These are phyloP conservation scores for Fusarium nodosum DNA, from an alignment of 2,329 filamentous ascomycete species.

Conservation along the genomic window DNA sequence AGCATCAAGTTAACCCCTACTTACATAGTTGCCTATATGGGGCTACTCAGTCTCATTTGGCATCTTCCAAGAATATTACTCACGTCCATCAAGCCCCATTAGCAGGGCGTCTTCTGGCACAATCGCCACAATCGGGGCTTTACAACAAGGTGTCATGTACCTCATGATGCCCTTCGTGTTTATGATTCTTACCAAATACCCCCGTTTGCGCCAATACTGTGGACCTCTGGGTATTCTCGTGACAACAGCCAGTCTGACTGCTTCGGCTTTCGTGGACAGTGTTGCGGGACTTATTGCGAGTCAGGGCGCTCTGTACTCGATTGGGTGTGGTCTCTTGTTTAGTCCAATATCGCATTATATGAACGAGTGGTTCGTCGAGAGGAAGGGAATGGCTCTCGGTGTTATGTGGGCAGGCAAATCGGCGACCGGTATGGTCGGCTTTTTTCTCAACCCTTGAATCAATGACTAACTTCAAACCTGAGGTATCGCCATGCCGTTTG, in stretches of 20 bases:
- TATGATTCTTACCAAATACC: conserved; percentile 59
- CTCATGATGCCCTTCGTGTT: conserved; percentile 64
- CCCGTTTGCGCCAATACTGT: conserved; percentile 56
- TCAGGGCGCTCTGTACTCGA: conserved; percentile 70
- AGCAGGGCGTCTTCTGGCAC: conserved; percentile 55
- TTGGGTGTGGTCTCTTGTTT: conserved; percentile 65
- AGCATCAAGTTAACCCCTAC: accelerated
- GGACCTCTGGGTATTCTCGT: conserved; percentile 61
- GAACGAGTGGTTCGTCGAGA: conserved; percentile 70
- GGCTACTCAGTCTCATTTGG: conserved; percentile 65
- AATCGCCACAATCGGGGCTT: conserved; percentile 45
- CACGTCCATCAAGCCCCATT: conserved; percentile 64
- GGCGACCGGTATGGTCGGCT: conserved; percentile 41
- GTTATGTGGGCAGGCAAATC: conserved; percentile 68
- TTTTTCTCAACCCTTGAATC: accelerated
- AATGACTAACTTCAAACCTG: conserved; percentile 26
- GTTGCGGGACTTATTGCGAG: conserved; percentile 67
- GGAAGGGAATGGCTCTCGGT: conserved; percentile 68
- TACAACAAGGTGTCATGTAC: conserved; percentile 63
- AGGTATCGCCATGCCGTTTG: conserved; percentile 64
- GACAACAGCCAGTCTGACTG: conserved; percentile 62
- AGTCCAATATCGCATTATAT: conserved; percentile 68
- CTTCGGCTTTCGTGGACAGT: conserved; percentile 64
- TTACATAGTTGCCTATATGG: conserved; percentile 1
- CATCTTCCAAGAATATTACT: conserved; percentile 77